These are phyloP conservation scores for Diaporthe ilicicola DNA, from an alignment of 2,329 filamentous ascomycete genomes.

Conservation along the genomic window DNA sequence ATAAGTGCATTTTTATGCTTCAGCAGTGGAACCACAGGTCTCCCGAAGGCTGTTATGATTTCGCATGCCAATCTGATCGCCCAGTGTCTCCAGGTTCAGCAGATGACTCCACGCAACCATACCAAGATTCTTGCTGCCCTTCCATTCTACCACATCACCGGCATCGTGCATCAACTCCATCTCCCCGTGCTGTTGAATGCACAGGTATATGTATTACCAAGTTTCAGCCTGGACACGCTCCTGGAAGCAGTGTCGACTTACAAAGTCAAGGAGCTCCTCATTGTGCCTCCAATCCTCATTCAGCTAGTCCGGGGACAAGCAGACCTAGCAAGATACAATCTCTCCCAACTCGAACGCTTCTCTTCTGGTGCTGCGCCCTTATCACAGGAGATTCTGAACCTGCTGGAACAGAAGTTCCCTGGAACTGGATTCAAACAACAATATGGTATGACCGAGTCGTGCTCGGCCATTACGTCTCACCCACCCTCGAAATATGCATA, in stretches of 20 bases:
- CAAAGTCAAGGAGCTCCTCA: conserved; percentile 62
- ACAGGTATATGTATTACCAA: conserved; percentile 69
- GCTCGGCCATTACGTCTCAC: conserved; percentile 69
- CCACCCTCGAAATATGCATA: conserved; percentile 64
- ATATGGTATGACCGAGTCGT: conserved; percentile 75
- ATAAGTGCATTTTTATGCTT: conserved; percentile 52
- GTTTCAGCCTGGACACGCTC: conserved; percentile 68
- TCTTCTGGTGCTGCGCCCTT: conserved; percentile 64
- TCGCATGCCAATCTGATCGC: conserved; percentile 63
- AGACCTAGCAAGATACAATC: conserved; percentile 62
- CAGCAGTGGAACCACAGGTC: conserved; percentile 59
- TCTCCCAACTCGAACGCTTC: conserved; percentile 40
- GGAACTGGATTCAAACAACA: conserved; percentile 70
- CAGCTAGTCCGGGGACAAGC: conserved; percentile 64
- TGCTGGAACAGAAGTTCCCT: conserved; percentile 64
- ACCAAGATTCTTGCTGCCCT: conserved; percentile 64
- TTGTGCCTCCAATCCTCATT: conserved; percentile 70
- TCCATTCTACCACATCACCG: conserved; percentile 70
- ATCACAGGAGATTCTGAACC: conserved; percentile 63
- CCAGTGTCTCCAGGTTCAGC: conserved; percentile 68
- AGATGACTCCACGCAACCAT: conserved; percentile 53
- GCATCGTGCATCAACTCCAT: conserved; percentile 69
- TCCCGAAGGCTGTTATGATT: conserved; percentile 60
- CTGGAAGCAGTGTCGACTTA: conserved; percentile 60
- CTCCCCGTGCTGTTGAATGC: conserved; percentile 70